These are phyloP conservation scores for Claviceps humidiphila DNA, from an alignment of 2,329 filamentous ascomycete species.

Conservation along the genomic window DNA sequence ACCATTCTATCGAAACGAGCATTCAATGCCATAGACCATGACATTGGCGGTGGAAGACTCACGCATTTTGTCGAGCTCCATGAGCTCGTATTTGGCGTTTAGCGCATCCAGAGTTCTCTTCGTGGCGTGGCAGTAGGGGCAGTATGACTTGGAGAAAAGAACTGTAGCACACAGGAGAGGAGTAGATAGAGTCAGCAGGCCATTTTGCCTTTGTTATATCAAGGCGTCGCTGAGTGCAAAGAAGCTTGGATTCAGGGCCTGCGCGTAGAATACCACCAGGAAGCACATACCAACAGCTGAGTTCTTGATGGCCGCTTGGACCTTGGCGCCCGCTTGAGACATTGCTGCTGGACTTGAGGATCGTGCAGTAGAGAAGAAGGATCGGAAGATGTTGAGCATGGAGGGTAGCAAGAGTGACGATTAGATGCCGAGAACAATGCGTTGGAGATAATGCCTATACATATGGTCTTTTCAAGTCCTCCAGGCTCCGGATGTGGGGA, in stretches of 20 bases:
- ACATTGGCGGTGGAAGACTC: slow-evolving; percentile 23
- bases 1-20: too few species aligned
- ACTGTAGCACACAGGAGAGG: slow-evolving; percentile 31
- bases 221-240: too few species aligned
- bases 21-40: neutral
- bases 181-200: neutral
- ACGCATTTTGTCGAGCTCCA: slow-evolving; percentile 71
- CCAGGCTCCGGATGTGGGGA: too few species aligned
- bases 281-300: slow-evolving; percentile 61
- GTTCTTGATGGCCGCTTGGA: slow-evolving; percentile 74
- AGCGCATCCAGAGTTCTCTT: slow-evolving; percentile 61
- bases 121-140: slow-evolving; percentile 75
- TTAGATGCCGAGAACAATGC: neutral
- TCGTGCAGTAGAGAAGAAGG: slow-evolving; percentile 49
- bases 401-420: neutral
- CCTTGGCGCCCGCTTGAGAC: slow-evolving; percentile 73
- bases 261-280: too few species aligned
- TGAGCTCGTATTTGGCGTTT: slow-evolving; percentile 57
- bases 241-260: too few species aligned
- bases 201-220: too few species aligned
- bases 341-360: slow-evolving; percentile 48
- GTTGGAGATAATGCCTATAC: neutral
- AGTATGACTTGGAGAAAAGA: slow-evolving; percentile 95
- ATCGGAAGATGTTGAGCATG: slow-evolving; percentile 53
- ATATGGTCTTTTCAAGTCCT: too few species aligned